Percentiles rank a stretch among this genome's conserved stretches.
Evolutionary conservation across 495 filamentous ascomycete genomes (phyloP).

Genomic region (Aspergillus cavernicola): DNA sequence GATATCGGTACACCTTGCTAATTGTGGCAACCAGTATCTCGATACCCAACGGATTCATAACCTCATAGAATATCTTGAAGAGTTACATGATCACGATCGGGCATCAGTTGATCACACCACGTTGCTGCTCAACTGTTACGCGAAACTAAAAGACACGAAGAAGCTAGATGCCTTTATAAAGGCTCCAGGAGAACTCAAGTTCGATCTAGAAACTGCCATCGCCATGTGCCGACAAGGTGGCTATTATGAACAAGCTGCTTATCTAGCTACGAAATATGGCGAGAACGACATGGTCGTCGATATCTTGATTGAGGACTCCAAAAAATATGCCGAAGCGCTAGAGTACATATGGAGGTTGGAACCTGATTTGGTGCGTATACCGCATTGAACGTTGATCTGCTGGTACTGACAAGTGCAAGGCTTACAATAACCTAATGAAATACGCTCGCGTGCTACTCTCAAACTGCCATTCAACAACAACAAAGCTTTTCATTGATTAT

Average conservation of each 20-base stretch:
- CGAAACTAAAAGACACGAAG: conserved; percentile 91
- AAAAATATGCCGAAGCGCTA: conserved; percentile 80
- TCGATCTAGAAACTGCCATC: conserved; percentile 96
- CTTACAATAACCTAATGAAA: conserved; percentile 89
- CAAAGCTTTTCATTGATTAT: conserved; percentile 85
- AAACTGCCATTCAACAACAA: conserved; percentile 74
- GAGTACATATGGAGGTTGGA: conserved; percentile 88
- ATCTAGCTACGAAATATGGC: conserved; percentile 87
- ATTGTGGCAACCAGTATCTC: conserved; percentile 59
- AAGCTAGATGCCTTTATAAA: conserved; percentile 97
- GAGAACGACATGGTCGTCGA: conserved; percentile 93
- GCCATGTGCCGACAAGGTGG: conserved; percentile 96
- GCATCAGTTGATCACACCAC: conserved; percentile 97
- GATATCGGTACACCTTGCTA: conserved; percentile 11
- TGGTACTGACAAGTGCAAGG: conserved; percentile 44
- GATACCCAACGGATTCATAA: conserved; percentile 97
- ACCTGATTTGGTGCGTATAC: conserved; percentile 63
- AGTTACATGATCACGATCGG: conserved; percentile 88
- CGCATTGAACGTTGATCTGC: background rate
- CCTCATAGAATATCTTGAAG: conserved; percentile 94
- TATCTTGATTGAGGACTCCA: conserved; percentile 92
- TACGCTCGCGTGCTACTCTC: conserved; percentile 87
- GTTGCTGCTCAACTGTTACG: conserved; percentile 91
- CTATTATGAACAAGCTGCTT: conserved; percentile 96
- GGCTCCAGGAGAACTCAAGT: conserved; percentile 88